Percentiles rank a stretch among this genome's conserved stretches.
phyloP scores from a whole-genome alignment of 1,139 yeast genomes.

The Candida sojae region DNA sequence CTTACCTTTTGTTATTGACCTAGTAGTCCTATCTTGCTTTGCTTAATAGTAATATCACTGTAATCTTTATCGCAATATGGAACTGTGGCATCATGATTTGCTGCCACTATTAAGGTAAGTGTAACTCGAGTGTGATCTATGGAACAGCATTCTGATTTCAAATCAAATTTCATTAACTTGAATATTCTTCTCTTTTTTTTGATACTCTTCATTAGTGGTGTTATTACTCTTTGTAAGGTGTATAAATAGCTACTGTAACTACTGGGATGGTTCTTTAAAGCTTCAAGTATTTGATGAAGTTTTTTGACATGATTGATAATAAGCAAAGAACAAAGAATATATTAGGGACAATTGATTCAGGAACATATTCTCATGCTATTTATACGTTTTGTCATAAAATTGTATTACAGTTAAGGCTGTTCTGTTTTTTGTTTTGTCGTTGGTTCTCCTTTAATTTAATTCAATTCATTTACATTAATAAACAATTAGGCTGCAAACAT shows the following conservation, averaged over 20 bases:
- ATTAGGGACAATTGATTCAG: too few species aligned
- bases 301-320: too few species aligned
- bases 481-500: slow-evolving; percentile 1
- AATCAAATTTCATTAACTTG: too few species aligned
- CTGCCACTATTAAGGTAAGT: slow-evolving; percentile 29
- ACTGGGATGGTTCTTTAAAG: slow-evolving; percentile 46
- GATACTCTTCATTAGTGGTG: slow-evolving; percentile 26
- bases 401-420: neutral
- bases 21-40: slow-evolving; percentile 20
- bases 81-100: slow-evolving; percentile 10
- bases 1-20: slow-evolving; percentile 4
- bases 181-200: too few species aligned
- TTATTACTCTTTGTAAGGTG: slow-evolving; percentile 27
- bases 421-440: too few species aligned
- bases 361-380: too few species aligned
- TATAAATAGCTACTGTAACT: slow-evolving; percentile 54
- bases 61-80: slow-evolving; percentile 18
- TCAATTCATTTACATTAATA: too few species aligned
- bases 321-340: too few species aligned
- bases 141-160: too few species aligned
- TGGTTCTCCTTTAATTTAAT: too few species aligned
- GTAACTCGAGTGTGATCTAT: slow-evolving; percentile 26
- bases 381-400: too few species aligned
- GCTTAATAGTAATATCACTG: slow-evolving; percentile 27
- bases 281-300: slow-evolving; percentile 18